These are phyloP conservation scores for Candida albicans DNA, from an alignment of 1,139 yeast species.

Conservation along the genomic window DNA sequence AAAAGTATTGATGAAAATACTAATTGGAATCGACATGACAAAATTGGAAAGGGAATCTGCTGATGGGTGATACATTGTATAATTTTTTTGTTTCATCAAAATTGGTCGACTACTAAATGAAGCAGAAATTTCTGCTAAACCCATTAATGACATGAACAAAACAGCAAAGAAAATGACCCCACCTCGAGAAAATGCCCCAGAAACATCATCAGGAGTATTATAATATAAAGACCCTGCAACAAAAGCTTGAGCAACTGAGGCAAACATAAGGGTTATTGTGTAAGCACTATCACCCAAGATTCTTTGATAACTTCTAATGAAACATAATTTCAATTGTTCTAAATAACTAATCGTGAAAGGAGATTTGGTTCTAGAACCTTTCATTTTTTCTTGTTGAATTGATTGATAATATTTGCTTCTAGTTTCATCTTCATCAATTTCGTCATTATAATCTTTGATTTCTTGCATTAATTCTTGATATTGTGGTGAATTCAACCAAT, in stretches of 20 bases:
- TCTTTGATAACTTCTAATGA: conserved; percentile 50
- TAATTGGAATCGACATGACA: conserved; percentile 49
- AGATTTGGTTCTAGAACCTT: conserved; percentile 41
- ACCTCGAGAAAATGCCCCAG: conserved; percentile 60
- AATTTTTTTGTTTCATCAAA: conserved; percentile 55
- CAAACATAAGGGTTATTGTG: conserved; percentile 44
- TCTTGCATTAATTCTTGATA: conserved; percentile 39
- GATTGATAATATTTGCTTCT: conserved; percentile 35
- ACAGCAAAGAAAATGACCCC: conserved; percentile 56
- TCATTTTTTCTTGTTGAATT: conserved; percentile 41
- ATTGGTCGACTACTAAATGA: conserved; percentile 54
- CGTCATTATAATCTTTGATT: conserved; percentile 40
- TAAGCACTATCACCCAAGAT: conserved; percentile 52
- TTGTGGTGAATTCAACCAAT: conserved; percentile 56
- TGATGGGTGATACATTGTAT: conserved; percentile 57
- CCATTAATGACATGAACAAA: conserved; percentile 54
- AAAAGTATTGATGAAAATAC: conserved; percentile 41
- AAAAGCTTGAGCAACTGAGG: conserved; percentile 52
- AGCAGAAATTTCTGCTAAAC: conserved; percentile 52
- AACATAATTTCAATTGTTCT: conserved; percentile 48
- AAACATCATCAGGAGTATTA: conserved; percentile 37
- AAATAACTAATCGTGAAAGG: conserved; percentile 45
- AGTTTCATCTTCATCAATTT: conserved; percentile 38
- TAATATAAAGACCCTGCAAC: conserved; percentile 54
- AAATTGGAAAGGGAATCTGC: conserved; percentile 56